Base-by-base conservation (phyloP, 2,329 filamentous ascomycete genomes). In the Exophiala sp. region DNA sequence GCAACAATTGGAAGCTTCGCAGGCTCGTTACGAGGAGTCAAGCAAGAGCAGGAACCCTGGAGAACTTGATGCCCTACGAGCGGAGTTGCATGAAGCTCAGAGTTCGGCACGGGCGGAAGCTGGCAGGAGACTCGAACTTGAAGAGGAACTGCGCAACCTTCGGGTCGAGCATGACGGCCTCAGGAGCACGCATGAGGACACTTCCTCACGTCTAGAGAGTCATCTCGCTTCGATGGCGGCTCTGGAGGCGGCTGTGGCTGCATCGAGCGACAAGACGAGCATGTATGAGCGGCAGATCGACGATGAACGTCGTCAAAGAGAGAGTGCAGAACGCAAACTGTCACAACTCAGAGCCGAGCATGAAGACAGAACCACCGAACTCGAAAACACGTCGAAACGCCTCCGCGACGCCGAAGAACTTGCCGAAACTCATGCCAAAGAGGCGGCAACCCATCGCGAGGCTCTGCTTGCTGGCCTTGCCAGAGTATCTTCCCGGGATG, bases 361-460 rank as follows among this genome's bases (percentile, higher is more conserved):
- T 65, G 94, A 97, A 66, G 82, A 88, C 47, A 83, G 84, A 33
- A 87, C 84, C 8, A 78, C 83, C 0, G 92, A 99, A 67, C 78
- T 97, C 2, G 89, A 91, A 41, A 81, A 80, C 16, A 80, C 84
- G 0, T 86, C 82, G 1, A 84, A 90, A 62, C 85, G 88, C 47
- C 74, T 99, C 45, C 84, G 82, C 38, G 91, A 96, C 69, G 85
- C 89, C 0, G 91, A 99, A 71, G 90, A 96, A 65, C 74, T 97
- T 41, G 88, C 89, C 1, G 88, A 95, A 65, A 90, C 87, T 62
- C 86, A 96, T 69, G 89, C 91, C 4, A 84, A 85, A 62, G 95
- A 99, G 73, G 92, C 94, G 5, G 82, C 86, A 52, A 87, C 88
- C 12, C 92, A 97, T 67, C 88, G 89, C 20, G 79, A 88, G 63